Evolutionary conservation across 495 filamentous ascomycete species (phyloP), one percentile per base, ranked within the genome.

Genomic region (Hypoxylon intermedium): DNA sequence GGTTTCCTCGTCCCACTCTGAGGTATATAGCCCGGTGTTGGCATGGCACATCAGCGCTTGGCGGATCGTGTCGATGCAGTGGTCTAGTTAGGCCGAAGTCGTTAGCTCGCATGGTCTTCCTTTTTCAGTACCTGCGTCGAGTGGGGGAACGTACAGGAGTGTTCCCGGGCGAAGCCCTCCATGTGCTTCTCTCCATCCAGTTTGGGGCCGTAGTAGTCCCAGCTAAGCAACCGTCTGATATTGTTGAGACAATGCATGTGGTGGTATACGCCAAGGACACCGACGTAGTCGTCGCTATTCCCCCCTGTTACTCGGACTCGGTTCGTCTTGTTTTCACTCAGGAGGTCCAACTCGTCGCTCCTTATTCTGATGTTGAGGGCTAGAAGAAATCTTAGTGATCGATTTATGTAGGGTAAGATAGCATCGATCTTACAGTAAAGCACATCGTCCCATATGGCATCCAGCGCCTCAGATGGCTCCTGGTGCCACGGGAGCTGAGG

Each of bases 41-140:
- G 67, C 67, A 16, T 73, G 63, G 58, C 74, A 76, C 69, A 75
- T 76, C 11, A 74, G 37, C 2, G 61, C 50, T 47, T 72, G 69
- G 19, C 72, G 72, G 30, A 76, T 56, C 4, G 57, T 56, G 18
- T 75, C 71, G 58, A 76, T 60, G 56, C 74, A 76, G 52, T 76
- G 74, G 12, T 69, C 74, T 76, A 20, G 6, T 37, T 33, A 36
- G 21, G 11, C 37, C 6, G 18, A 12, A 1, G 13, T 6, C 21
- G 15, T 56, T 13, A 52, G 55, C 30, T 41, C 15, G 46, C 13
- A 5, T 11, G 3, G 15, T 58, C 26, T 30, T 46, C 15, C 34
- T 38, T 40, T 28, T 33, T 15, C 34, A 23, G 16, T 21, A 46
- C 4, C 40, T 9, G 19, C 40, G 1, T 3, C 1, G 21, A 38